phyloP scores from a whole-genome alignment of 345 rosid species.

The Sapria himalayana region DNA sequence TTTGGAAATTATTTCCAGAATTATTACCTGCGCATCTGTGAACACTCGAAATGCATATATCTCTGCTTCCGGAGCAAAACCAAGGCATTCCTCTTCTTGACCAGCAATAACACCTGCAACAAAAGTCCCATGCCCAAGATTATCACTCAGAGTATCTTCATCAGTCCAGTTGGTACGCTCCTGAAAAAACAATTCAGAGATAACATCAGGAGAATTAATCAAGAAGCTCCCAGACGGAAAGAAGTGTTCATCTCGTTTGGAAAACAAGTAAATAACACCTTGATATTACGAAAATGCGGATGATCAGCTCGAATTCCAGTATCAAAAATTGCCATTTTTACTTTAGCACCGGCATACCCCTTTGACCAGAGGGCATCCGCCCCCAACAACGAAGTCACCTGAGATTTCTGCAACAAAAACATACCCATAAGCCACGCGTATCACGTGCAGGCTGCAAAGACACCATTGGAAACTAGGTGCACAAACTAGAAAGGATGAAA shows the following conservation, averaged over 20 bases:
- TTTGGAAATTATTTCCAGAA: too few relatives aligned
- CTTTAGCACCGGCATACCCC: slow-evolving; percentile 83
- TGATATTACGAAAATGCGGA: slow-evolving; percentile 88
- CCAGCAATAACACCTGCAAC: slow-evolving; percentile 98
- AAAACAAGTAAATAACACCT: slow-evolving; percentile 22
- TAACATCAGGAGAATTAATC: too few relatives aligned
- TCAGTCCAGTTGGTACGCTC: slow-evolving; percentile 98
- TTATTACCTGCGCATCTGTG: slow-evolving; percentile 97
- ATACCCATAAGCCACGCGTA: slow-evolving; percentile 4
- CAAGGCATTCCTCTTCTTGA: slow-evolving; percentile 69
- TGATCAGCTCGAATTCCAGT: slow-evolving; percentile 86
- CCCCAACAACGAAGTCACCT: slow-evolving; percentile 88
- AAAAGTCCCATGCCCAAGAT: slow-evolving; percentile 97
- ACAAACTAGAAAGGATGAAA: too few relatives aligned
- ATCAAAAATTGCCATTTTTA: slow-evolving; percentile 97
- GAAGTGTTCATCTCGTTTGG: neutral
- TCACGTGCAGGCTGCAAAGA: too few relatives aligned
- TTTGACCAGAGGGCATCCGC: slow-evolving; percentile 76
- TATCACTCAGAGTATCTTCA: slow-evolving; percentile 91
- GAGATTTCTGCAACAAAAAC: slow-evolving; percentile 37
- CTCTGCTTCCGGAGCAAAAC: slow-evolving; percentile 91
- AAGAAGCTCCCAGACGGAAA: too few relatives aligned
- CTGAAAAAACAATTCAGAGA: too few relatives aligned
- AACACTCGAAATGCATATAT: slow-evolving; percentile 88
- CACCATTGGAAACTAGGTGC: too few relatives aligned